Conservation (phyloP, 805 yeast genomes). For the Myxozyma vanderwaltii region DNA sequence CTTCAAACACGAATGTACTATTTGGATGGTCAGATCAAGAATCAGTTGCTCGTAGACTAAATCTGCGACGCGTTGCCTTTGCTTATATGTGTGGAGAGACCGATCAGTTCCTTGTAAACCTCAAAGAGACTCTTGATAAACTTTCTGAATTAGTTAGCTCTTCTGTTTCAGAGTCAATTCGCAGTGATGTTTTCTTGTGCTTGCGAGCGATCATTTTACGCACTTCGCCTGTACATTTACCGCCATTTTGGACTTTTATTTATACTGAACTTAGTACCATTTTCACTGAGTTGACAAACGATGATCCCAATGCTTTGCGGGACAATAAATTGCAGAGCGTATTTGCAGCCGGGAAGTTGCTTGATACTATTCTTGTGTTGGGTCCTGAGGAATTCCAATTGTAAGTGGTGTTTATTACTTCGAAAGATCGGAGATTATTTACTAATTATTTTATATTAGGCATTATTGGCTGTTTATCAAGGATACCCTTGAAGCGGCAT, state of each 20-base stretch:
- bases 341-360: conserved; percentile 69
- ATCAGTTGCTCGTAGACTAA: conserved; percentile 52
- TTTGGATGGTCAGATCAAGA: conserved; percentile 79
- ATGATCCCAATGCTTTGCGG: conserved; percentile 45
- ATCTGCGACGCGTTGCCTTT: conserved; percentile 65
- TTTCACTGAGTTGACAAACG: conserved; percentile 45
- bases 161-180: conserved; percentile 42
- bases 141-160: conserved; percentile 46
- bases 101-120: conserved; percentile 55
- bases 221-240: conserved; percentile 64
- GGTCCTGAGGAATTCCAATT: conserved; percentile 75
- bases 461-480: conserved; percentile 84
- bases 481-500: conserved; percentile 63
- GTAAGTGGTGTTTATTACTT: conserved; percentile 36
- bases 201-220: conserved; percentile 66
- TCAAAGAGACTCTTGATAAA: conserved; percentile 52
- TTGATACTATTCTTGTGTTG: conserved; percentile 71
- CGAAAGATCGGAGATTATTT: not conserved
- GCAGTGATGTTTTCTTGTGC: conserved; percentile 54
- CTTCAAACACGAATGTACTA: conserved; percentile 58
- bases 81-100: conserved; percentile 62
- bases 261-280: conserved; percentile 60
- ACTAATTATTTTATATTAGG: not conserved
- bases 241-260: conserved; percentile 69
- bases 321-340: conserved; percentile 43